Base-by-base conservation (phyloP, 805 yeast species). In the Yueomyces sinensis region DNA sequence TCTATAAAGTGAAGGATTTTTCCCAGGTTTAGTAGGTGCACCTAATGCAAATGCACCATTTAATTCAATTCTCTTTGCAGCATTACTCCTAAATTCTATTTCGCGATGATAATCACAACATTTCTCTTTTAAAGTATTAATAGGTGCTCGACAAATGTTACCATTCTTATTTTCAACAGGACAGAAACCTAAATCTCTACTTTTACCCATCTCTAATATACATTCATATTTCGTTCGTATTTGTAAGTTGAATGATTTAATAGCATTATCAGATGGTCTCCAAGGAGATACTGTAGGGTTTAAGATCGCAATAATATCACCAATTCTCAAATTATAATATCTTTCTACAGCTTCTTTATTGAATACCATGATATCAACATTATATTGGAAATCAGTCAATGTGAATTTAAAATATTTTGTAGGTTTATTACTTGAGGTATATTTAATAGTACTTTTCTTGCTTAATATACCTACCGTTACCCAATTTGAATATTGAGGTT, bases 101-200 rank as follows among this genome's bases (percentile, higher is more conserved):
- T 82, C 89, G 14, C 68, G 61, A 49, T 87, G 97, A 46, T 60
- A 83, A 11, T 73, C 74, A 55, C 97, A 87, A 38, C 72, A 66
- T 17, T 66, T 68, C 5, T 70, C 59, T 29, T 62, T 63, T 7
- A 67, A 56, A 16, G 51, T 56, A 47, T 84, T 74, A 4, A 86
- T 70, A 29, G 82, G 76, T 4, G 68, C 61, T 9, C 58, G 59
- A 56, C 97, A 87, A 6, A 53, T 46, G 5, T 58, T 50, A 13
- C 75, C 73, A 13, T 76, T 75, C 23, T 64, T 70, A 30, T 59
- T 56, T 22, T 64, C 70, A 13, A 59, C 49, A 3, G 61, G 43
- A 52, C 98, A 89, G 36, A 62, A 61, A 0, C 82, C 93, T 32
- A 79, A 67, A 47, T 82, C 72, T 38, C 68, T 65, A 16, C 84